Evolutionary conservation across 169 alveolate species (phyloP).

Genomic region (Perkinsus marinus): DNA sequence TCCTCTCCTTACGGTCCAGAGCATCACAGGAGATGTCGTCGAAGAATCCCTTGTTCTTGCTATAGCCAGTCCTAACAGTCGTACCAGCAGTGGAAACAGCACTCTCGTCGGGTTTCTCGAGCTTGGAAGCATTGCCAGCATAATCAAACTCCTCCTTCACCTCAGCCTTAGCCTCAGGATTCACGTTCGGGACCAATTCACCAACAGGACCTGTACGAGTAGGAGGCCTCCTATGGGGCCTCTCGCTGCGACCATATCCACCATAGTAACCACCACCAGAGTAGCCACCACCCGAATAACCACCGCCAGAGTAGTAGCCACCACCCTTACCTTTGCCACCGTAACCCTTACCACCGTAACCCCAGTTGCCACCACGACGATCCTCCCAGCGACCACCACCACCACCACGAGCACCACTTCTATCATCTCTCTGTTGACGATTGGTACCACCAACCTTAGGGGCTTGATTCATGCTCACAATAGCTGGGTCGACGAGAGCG

Average conservation of each 20-base stretch:
- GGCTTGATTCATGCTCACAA: background rate
- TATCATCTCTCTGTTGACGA: background rate
- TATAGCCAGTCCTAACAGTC: slow-evolving; percentile 3
- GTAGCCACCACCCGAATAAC: too few relatives aligned
- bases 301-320: too few relatives aligned
- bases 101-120: background rate
- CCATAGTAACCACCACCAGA: too few relatives aligned
- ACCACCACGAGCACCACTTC: too few relatives aligned
- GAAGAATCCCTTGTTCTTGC: slow-evolving; percentile 16
- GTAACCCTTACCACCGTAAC: background rate
- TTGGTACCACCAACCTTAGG: background rate
- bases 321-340: background rate
- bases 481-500: slow-evolving; percentile 2
- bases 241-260: background rate
- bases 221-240: background rate
- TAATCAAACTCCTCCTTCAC: slow-evolving; percentile 16
- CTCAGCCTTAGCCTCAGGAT: slow-evolving; percentile 14
- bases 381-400: background rate
- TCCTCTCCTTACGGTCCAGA: slow-evolving; percentile 4
- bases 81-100: background rate
- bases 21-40: slow-evolving; percentile 24
- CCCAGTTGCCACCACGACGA: background rate
- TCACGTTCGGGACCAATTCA: slow-evolving; percentile 13
- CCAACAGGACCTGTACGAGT: slow-evolving; percentile 7
- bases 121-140: background rate